Evolutionary conservation across 2,329 filamentous ascomycete species (phyloP), one percentile per base, ranked within the genome.

Genomic region (Didymella keratinophila): DNA sequence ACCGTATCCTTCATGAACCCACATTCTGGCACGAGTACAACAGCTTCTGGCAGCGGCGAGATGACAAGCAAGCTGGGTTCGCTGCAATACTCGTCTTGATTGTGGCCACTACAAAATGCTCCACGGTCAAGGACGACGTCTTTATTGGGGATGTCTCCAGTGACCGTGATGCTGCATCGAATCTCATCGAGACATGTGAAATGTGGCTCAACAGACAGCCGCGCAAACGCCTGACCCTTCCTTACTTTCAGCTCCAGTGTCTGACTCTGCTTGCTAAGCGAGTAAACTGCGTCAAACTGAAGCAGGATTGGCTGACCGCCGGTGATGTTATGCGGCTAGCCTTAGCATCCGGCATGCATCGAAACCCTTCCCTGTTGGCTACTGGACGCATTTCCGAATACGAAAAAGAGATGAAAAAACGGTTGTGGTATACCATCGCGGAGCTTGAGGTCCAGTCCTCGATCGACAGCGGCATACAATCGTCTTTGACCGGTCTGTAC

Each of bases 401-500:
- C 28, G 81, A 84, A 39, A 79, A 81, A 52, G 81, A 84, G 57
- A 81, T 84, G 80, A 80, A 84, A 50, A 78, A 83, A 51, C 78
- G 85, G 42, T 72, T 87, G 2, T 87, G 85, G 85, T 78, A 78
- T 2, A 85, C 84, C 1, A 83, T 86, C 10, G 72, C 83, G 10
- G 84, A 87, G 63, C 71, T 87, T 25, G 84, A 87, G 54, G 69
- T 86, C 2, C 84, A 86, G 63, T 78, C 82, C 0, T 82, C 83
- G 1, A 72, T 86, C 14, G 83, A 86, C 60, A 78, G 79, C 12
- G 85, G 85, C 0, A 82, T 87, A 74, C 80, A 82, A 2, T 78
- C 79, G 5, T 72, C 76, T 1, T 69, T 78, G 1, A 77, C 71
- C 45, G 68, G 69, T 1, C 60, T 79, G 2, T 81, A 84, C 37